Base-by-base conservation (phyloP, 2,329 filamentous ascomycete species). In the Sordariomycetes sp. region DNA sequence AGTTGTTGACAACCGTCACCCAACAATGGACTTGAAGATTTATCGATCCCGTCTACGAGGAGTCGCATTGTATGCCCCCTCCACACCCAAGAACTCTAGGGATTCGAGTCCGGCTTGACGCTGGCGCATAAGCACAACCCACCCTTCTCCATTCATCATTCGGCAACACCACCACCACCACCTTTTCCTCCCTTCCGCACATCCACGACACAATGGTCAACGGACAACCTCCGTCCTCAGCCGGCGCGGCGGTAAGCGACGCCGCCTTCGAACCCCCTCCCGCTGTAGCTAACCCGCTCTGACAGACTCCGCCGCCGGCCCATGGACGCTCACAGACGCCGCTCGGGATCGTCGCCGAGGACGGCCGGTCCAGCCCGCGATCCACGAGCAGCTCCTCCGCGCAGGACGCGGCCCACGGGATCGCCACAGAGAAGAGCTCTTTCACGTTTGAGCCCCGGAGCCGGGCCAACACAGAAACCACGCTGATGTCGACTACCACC, bases 401-500 rank as follows among this genome's bases (percentile, higher is more conserved):
- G 37, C 37, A 14, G 37, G 37, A 43, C 37, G 37, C 37, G 12
- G 37, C 37, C 18, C 12, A n/a, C 18, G 37, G 37, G 4, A n/a
- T 3, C 12, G 37, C 12, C 3, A 43, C 18, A 3, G 37, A 43
- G 14, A 43, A 43, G 37, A 14, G 37, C 37, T 43, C 37, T 3
- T 43, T 43, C 14, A 43, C 37, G 6, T 6, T 43, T 10, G 37
- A 22, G 46, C 28, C 28, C 8, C 40, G 55, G 22, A 57, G 55
- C 43, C 55, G 55, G 24, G 55, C 55, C 55, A 57, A 51, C 25
- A 57, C 55, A 24, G 55, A 57, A 40, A 57, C 55, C 3, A 57
- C 55, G 4, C 22, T 35, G 24, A 51, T 34, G 16, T 20, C 24
- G 16, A 51, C 55, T 40, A 50, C 22, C 11, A 25, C 46, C 12